Percentiles rank a stretch among this genome's conserved stretches.
These are phyloP conservation scores for Verruconis gallopava DNA, from an alignment of 2,329 filamentous ascomycete species.

Conservation along the genomic window DNA sequence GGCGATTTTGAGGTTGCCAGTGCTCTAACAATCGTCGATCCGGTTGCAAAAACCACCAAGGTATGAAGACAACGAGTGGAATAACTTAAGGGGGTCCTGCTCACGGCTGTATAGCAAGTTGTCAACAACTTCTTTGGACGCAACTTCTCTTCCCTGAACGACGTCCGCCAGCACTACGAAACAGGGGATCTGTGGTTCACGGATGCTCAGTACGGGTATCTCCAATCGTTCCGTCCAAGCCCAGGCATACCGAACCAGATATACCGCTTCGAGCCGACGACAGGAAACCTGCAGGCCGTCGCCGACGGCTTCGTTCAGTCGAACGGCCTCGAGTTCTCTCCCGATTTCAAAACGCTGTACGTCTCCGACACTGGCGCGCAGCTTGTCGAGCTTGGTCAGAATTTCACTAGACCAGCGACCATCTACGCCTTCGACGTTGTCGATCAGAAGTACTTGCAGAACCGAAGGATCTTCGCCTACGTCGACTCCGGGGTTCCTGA, in stretches of 20 bases:
- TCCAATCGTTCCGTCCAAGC: constrained; percentile 43
- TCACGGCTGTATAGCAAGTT: constrained; percentile 21
- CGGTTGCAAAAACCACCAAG: constrained; percentile 13
- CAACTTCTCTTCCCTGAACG: constrained; percentile 48
- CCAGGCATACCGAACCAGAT: constrained; percentile 45
- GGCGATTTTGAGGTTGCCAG: constrained; percentile 19
- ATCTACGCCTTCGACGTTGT: constrained; percentile 32
- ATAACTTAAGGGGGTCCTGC: constrained; percentile 15
- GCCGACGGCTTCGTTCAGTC: constrained; percentile 44
- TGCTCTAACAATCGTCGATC: constrained; percentile 1
- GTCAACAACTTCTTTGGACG: constrained; percentile 48
- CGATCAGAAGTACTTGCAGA: constrained; percentile 22
- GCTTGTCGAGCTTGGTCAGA: constrained; percentile 15
- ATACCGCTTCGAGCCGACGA: constrained; percentile 41
- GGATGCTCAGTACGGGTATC: constrained; percentile 46
- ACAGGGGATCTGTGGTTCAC: constrained; percentile 53
- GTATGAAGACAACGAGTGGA: constrained; percentile 10
- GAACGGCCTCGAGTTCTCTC: constrained; percentile 47
- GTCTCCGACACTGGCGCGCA: constrained; percentile 44
- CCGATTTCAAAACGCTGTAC: constrained; percentile 39
- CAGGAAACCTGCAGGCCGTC: constrained; percentile 39
- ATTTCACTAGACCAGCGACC: constrained; percentile 27
- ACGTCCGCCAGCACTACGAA: constrained; percentile 39
- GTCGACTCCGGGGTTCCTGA: constrained; percentile 43
- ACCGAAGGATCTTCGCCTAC: constrained; percentile 41